Base-by-base conservation (phyloP, 2,329 filamentous ascomycete species). In the Bipolaris sorokiniana region DNA sequence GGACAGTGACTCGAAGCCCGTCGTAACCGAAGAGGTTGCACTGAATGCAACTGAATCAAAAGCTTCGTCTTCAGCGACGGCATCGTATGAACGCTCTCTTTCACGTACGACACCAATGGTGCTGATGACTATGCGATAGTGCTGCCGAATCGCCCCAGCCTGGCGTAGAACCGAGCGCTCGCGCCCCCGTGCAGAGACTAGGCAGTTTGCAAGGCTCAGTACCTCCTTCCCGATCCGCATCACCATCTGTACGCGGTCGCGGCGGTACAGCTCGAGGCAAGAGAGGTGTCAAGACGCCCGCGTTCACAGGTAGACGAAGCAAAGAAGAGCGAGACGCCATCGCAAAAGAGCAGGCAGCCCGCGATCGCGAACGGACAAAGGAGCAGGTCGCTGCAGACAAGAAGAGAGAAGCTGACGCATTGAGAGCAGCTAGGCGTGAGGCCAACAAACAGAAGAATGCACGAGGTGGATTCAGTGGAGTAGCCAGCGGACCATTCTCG, bases 241-340 rank as follows among this genome's bases (percentile, higher is more conserved):
- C 73, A 1, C 70, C 68, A 3, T 64, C 69, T 7, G 58, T 71
- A 40, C 70, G 67, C 7, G 59, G 59, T 31, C 70, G 72, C 18
- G 68, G 70, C 16, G 63, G 60, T 26, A 62, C 67, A 22, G 56
- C 48, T 5, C 58, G 65, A 51, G 69, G 72, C 23, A 76, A 73
- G 52, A 69, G 69, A 48, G 62, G 66, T n/a, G 53, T 61, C 28
- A 59, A 67, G 7, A 72, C 75, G 48, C 80, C 80, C 4, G 77
- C 76, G 36, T 80, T 79, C 54, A 77, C 73, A 15, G 78, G 77
- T 11, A 73, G 80, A 50, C 68, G 80, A 51, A 81, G 77, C 58
- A 79, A 80, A 58, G 75, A 77, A 40, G 76, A 78, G 44, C 72
- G 79, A 54, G 78, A 77, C 28, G 78, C 79, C 47, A 68, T 77